phyloP scores from a whole-genome alignment of 495 filamentous ascomycete species.

The Parathielavia hyrcaniae region DNA sequence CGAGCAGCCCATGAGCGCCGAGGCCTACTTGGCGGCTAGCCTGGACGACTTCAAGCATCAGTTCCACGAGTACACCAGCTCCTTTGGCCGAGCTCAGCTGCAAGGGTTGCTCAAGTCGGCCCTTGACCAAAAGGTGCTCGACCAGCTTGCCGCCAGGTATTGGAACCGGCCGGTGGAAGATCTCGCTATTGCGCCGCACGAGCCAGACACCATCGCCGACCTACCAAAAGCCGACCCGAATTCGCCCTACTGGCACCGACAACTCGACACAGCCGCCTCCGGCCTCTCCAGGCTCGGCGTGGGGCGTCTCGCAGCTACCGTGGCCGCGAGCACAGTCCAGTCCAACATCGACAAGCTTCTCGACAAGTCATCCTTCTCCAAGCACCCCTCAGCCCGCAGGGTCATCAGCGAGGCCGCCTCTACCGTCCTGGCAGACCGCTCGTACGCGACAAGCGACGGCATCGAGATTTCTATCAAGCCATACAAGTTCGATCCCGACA shows the following conservation, averaged over 20 bases:
- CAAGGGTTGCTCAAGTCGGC: slow-evolving; percentile 84
- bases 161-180: slow-evolving; percentile 96
- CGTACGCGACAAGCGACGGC: slow-evolving; percentile 93
- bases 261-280: slow-evolving; percentile 87
- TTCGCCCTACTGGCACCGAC: slow-evolving; percentile 84
- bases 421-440: slow-evolving; percentile 84
- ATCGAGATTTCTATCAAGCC: slow-evolving; percentile 99
- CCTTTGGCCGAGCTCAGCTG: slow-evolving; percentile 85
- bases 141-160: slow-evolving; percentile 89
- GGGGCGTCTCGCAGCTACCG: slow-evolving; percentile 82
- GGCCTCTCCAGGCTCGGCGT: slow-evolving; percentile 89
- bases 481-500: slow-evolving; percentile 95
- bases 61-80: slow-evolving; percentile 85
- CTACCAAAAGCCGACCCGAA: slow-evolving; percentile 78
- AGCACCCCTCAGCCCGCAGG: slow-evolving; percentile 84
- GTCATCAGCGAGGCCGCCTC: slow-evolving; percentile 85
- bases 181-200: slow-evolving; percentile 52
- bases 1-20: slow-evolving; percentile 86
- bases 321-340: slow-evolving; percentile 83
- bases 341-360: slow-evolving; percentile 75
- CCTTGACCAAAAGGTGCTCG: slow-evolving; percentile 89
- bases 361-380: slow-evolving; percentile 69
- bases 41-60: slow-evolving; percentile 96
- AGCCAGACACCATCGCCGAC: slow-evolving; percentile 66
- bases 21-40: slow-evolving; percentile 91